Base-by-base conservation (phyloP, 1,139 yeast species). In the Blastobotrys apis region DNA sequence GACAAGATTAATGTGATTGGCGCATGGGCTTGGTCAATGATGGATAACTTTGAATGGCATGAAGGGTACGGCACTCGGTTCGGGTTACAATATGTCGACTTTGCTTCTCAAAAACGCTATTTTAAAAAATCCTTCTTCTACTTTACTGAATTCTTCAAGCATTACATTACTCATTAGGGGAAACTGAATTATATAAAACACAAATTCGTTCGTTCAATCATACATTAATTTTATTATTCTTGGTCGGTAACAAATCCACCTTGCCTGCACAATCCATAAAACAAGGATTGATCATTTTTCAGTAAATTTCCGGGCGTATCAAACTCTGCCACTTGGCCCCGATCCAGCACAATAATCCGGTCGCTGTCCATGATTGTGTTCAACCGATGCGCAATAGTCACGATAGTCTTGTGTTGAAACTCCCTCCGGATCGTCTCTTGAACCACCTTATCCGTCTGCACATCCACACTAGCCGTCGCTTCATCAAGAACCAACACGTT, bases 391-490 rank as follows among this genome's bases (percentile, higher is more conserved):
- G 95, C 95, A 55, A 85, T 84, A 0, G 94, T 84, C 39, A 85
- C 65, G 47, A 84, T 83, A 0, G 94, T 84, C 56, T 81, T 74
- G 50, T 80, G 73, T 39, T 66, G 68, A 60, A 84, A 84, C 56
- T 78, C 80, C 1, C 65, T 58, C 47, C 90, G 70, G 34, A 85
- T 84, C 0, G 94, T 83, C 50, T 79, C 77, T 64, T 84, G 94
- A 43, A 84, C 78, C 44, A 83, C 73, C 52, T 74, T 74, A 56
- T 84, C 94, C 0, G 94, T 85, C 58, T 82, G 83, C 16, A 81
- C 78, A 60, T 85, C 95, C 25, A 85, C 90, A 2, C 92, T 83
- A 0, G 94, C 90, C 0, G 94, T 85, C 0, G 94, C 94, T 63
- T 85, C 95, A 59, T 85, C 94, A 38, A 85, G 66, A 16, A 85